A percentile compares a stretch with the other conserved stretches of the same genome.
phyloP scores from a whole-genome alignment of 2,329 filamentous ascomycete species.

The Epichloe typhina region DNA sequence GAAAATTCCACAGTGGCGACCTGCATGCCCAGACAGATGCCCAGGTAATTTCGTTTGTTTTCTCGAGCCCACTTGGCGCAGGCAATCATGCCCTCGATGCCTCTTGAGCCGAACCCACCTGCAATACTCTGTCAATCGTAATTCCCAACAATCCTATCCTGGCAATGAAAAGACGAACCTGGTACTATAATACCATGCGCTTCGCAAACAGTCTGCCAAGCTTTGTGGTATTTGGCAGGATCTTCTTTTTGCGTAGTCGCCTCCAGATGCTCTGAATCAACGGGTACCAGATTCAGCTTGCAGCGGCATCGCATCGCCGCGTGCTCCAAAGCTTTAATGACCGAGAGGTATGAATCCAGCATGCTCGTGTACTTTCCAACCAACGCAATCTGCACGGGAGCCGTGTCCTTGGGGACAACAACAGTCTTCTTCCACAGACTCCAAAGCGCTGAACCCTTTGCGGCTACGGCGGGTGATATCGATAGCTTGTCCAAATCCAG shows the following conservation, averaged over 20 bases:
- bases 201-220: conserved; percentile 63
- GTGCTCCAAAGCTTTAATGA: conserved; percentile 82
- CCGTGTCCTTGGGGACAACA: conserved; percentile 38
- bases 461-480: conserved; percentile 38
- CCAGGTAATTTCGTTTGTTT: conserved; percentile 69
- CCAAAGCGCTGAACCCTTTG: conserved; percentile 59
- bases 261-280: conserved; percentile 79
- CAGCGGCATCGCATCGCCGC: conserved; percentile 73
- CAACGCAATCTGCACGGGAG: conserved; percentile 64
- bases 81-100: conserved; percentile 80
- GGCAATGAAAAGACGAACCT: conserved; percentile 1
- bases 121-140: conserved; percentile 1
- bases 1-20: conserved; percentile 84
- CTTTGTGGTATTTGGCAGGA: conserved; percentile 57
- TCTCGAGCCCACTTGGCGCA: conserved; percentile 79
- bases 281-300: conserved; percentile 69
- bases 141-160: background rate
- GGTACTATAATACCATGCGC: conserved; percentile 43
- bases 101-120: conserved; percentile 69
- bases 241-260: conserved; percentile 43
- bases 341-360: conserved; percentile 74
- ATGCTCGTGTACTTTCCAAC: conserved; percentile 86
- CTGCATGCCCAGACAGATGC: conserved; percentile 88
- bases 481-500: conserved; percentile 49
- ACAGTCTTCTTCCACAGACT: conserved; percentile 59